phyloP scores from a whole-genome alignment of 1,139 yeast species.

The Chernovozyma sophiae-reginae region DNA sequence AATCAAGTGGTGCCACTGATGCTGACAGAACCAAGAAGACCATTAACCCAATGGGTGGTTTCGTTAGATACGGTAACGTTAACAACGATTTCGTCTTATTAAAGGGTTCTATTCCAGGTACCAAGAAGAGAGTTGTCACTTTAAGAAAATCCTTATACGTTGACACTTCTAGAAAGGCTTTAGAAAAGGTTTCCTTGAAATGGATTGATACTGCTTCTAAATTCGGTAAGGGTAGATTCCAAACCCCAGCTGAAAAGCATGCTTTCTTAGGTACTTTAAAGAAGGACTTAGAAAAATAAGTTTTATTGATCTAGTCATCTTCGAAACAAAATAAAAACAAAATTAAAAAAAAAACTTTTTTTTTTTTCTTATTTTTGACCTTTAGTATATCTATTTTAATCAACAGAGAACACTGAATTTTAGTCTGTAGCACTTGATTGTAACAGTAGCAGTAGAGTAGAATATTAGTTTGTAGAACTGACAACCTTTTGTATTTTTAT shows the following conservation, averaged over 20 bases:
- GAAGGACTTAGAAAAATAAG: constrained; percentile 63
- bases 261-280: constrained; percentile 99
- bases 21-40: constrained; percentile 99
- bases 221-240: constrained; percentile 99
- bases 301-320: too few relatives aligned
- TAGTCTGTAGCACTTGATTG: too few relatives aligned
- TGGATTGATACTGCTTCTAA: constrained; percentile 99
- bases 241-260: constrained; percentile 99
- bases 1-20: constrained; percentile 90
- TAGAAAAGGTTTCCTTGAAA: constrained; percentile 94
- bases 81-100: constrained; percentile 96
- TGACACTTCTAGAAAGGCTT: constrained; percentile 96
- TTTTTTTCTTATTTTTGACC: background rate
- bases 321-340: background rate
- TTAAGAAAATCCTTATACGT: constrained; percentile 98
- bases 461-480: too few relatives aligned
- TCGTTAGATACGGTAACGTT: constrained; percentile 98
- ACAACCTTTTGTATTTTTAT: too few relatives aligned
- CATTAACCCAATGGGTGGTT: constrained; percentile 99
- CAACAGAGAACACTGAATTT: too few relatives aligned
- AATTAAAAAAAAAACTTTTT: constrained; percentile 1
- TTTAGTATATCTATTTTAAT: background rate
- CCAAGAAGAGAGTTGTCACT: constrained; percentile 98
- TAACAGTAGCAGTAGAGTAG: too few relatives aligned
- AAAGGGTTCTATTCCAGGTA: constrained; percentile 99